phyloP scores from a whole-genome alignment of 495 filamentous ascomycete species.

The Xylona heveae region DNA sequence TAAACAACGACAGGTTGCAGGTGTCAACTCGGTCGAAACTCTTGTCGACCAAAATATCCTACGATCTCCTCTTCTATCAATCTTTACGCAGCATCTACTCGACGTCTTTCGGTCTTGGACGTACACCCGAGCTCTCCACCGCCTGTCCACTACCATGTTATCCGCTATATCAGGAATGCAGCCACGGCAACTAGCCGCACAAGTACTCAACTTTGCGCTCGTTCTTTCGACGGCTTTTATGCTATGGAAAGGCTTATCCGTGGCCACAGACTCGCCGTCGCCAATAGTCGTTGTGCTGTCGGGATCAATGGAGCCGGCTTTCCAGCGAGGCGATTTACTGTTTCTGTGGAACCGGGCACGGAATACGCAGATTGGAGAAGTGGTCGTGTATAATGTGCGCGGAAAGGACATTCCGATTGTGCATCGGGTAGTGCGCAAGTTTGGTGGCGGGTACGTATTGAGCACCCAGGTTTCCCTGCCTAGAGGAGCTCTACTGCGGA shows the following conservation, averaged over 20 bases:
- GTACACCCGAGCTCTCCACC: too few species aligned
- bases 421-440: slow-evolving; percentile 48
- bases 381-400: slow-evolving; percentile 62
- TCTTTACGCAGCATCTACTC: too few species aligned
- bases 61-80: too few species aligned
- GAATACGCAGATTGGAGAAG: slow-evolving; percentile 14
- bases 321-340: slow-evolving; percentile 83
- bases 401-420: slow-evolving; percentile 92
- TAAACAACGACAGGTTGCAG: too few species aligned
- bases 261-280: slow-evolving; percentile 65
- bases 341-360: slow-evolving; percentile 81
- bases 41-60: too few species aligned
- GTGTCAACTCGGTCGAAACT: too few species aligned
- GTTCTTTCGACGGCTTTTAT: slow-evolving; percentile 92
- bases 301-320: slow-evolving; percentile 92
- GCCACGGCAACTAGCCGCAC: slow-evolving; percentile 67
- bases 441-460: slow-evolving; percentile 22
- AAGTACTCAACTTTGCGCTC: slow-evolving; percentile 85
- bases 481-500: slow-evolving; percentile 41
- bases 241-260: slow-evolving; percentile 92
- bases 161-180: slow-evolving; percentile 38
- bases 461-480: too few species aligned
- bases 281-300: slow-evolving; percentile 93
- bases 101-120: too few species aligned
- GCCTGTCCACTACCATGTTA: too few species aligned